phyloP scores from a whole-genome alignment of 2,329 filamentous ascomycete genomes.

The Ophiostoma angusticollis region DNA sequence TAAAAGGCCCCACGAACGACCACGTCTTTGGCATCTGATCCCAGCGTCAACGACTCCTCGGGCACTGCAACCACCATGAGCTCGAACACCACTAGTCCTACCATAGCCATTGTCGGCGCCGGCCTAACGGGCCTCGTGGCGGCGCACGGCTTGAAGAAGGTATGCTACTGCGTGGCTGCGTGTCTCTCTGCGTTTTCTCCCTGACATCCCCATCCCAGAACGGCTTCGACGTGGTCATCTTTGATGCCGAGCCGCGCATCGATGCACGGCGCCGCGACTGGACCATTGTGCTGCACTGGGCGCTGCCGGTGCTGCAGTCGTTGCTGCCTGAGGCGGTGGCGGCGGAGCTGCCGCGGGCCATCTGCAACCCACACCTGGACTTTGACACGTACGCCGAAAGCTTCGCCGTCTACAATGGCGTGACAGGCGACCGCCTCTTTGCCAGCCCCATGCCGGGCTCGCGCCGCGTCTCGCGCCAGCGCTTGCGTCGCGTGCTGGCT shows the following conservation, averaged over 20 bases:
- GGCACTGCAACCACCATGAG: no score
- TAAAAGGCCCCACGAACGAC: no score
- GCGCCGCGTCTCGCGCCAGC: slow-evolving; percentile 23
- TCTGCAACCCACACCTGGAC: slow-evolving; percentile 23
- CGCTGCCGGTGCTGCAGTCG: slow-evolving; percentile 22
- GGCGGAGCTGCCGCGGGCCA: slow-evolving; percentile 18
- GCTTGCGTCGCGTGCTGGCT: slow-evolving; percentile 21
- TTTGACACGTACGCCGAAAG: slow-evolving; percentile 21
- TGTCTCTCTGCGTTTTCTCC: no score
- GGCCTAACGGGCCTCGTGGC: slow-evolving; percentile 26
- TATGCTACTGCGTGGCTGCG: slow-evolving; percentile 8
- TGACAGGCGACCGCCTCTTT: slow-evolving; percentile 25
- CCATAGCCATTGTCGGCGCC: slow-evolving; percentile 24
- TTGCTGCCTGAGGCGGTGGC: slow-evolving; percentile 23
- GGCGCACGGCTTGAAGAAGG: slow-evolving; percentile 25
- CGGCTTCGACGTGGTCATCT: slow-evolving; percentile 22
- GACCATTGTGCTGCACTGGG: slow-evolving; percentile 30
- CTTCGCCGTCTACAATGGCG: slow-evolving; percentile 22
- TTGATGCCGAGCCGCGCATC: slow-evolving; percentile 20
- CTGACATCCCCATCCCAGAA: slow-evolving; percentile 15
- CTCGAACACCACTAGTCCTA: slow-evolving; percentile 6
- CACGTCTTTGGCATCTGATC: no score
- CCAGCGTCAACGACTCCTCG: no score
- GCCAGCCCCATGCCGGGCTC: slow-evolving; percentile 21
- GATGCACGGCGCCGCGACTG: slow-evolving; percentile 23